A percentile compares a stretch with the other conserved stretches of the same genome.
phyloP scores from a whole-genome alignment of 2,329 filamentous ascomycete species.

The Clonostachys byssicola region DNA sequence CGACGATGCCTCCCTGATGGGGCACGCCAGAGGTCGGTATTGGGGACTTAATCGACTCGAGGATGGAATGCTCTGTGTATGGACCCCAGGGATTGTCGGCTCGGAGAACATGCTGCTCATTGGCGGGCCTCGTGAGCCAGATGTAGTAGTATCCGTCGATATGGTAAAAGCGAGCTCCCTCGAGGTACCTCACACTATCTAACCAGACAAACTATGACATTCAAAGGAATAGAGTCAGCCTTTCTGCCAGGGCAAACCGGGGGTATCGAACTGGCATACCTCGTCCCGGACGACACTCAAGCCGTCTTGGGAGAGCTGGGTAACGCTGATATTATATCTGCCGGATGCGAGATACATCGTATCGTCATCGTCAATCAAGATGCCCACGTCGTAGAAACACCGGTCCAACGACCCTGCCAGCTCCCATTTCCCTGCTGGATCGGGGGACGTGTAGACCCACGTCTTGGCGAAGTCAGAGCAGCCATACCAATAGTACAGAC shows the following conservation, averaged over 20 bases:
- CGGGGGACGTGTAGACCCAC: slow-evolving; percentile 45
- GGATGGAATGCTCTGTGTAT: slow-evolving; percentile 37
- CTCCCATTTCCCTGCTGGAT: slow-evolving; percentile 34
- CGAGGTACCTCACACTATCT: slow-evolving; percentile 22
- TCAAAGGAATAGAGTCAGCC: slow-evolving; percentile 7
- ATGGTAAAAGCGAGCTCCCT: slow-evolving; percentile 52
- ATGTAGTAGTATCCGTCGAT: slow-evolving; percentile 51
- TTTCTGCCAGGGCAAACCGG: slow-evolving; percentile 19
- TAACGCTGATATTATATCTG: slow-evolving; percentile 39
- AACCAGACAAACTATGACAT: slow-evolving; percentile 1
- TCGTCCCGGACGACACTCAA: slow-evolving; percentile 35
- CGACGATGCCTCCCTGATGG: slow-evolving; percentile 50
- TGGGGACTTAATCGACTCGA: slow-evolving; percentile 30
- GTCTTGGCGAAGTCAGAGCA: slow-evolving; percentile 46
- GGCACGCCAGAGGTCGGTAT: slow-evolving; percentile 35
- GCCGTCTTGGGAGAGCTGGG: slow-evolving; percentile 43
- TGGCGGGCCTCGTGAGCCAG: slow-evolving; percentile 37
- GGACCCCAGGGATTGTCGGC: slow-evolving; percentile 41
- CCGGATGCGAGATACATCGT: slow-evolving; percentile 55
- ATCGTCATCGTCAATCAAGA: slow-evolving; percentile 50
- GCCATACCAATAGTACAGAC: slow-evolving; percentile 5
- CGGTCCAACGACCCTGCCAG: slow-evolving; percentile 33
- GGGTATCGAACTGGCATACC: slow-evolving; percentile 22
- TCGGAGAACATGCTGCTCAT: slow-evolving; percentile 41
- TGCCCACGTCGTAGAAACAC: slow-evolving; percentile 54